Evolutionary conservation across 768 basidiomycete genomes (phyloP).

Genomic region (Fibroporia radiculosa): DNA sequence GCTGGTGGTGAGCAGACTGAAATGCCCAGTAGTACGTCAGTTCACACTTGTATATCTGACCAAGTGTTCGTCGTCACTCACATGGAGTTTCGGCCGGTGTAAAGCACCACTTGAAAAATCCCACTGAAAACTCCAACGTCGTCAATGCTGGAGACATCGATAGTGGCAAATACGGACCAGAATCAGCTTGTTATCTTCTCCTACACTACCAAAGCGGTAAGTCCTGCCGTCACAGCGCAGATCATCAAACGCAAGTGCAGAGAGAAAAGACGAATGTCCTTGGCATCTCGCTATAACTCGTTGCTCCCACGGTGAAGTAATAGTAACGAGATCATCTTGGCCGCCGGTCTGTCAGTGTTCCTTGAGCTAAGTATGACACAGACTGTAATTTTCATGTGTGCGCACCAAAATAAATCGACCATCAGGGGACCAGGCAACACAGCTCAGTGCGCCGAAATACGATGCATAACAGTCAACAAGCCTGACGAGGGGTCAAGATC

Average conservation of each 20-base stretch:
- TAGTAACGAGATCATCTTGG: constrained; percentile 92
- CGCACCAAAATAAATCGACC: constrained; percentile 82
- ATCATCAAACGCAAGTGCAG: constrained; percentile 86
- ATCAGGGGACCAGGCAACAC: constrained; percentile 93
- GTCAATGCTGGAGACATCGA: not conserved
- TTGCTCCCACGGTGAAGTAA: constrained; percentile 92
- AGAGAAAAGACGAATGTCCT: constrained; percentile 94
- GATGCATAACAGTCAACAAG: constrained; percentile 91
- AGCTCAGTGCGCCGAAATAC: constrained; percentile 89
- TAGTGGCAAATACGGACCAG: constrained; percentile 43
- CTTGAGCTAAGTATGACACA: constrained; percentile 2
- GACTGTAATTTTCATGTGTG: not conserved
- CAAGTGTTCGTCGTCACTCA: constrained; percentile 18
- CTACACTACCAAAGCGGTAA: constrained; percentile 92
- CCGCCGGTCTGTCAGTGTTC: constrained; percentile 67
- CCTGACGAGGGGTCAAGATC: constrained; percentile 30
- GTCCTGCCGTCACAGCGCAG: constrained; percentile 80
- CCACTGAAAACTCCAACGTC: constrained; percentile 51
- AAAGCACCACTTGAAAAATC: constrained; percentile 87
- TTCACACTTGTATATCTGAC: too few relatives aligned
- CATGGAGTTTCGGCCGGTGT: constrained; percentile 79
- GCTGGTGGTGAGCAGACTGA: constrained; percentile 56
- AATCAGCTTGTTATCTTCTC: constrained; percentile 93
- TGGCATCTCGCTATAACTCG: constrained; percentile 93
- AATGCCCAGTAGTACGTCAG: not conserved